Conservation (phyloP, 768 basidiomycete species). For the Melanogaster broomeanus region DNA sequence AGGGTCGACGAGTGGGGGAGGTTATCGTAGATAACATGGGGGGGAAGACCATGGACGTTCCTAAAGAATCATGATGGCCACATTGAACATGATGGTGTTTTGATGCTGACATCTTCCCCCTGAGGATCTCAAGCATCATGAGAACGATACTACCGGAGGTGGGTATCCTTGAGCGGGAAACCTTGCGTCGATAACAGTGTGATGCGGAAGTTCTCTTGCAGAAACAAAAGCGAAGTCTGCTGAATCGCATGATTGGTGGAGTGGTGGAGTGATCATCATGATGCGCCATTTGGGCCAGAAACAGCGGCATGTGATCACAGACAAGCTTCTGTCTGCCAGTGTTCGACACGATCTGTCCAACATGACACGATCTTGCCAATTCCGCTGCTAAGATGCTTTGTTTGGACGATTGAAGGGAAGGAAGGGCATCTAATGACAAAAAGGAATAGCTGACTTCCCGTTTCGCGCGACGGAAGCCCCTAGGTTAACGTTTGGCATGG, state of each 20-base stretch:
- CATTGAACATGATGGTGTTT: background rate
- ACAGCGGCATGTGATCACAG: background rate
- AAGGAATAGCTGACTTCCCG: background rate
- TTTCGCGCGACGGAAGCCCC: background rate
- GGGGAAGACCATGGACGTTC: too few relatives aligned
- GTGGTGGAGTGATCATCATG: background rate
- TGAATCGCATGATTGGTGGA: background rate
- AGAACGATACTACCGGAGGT: too few relatives aligned
- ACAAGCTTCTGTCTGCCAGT: background rate
- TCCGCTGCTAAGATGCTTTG: too few relatives aligned
- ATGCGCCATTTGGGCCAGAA: background rate
- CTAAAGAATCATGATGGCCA: background rate
- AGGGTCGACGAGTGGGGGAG: too few relatives aligned
- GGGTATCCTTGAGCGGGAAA: too few relatives aligned
- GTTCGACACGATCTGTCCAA: background rate
- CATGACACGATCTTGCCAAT: background rate
- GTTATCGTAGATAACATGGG: too few relatives aligned
- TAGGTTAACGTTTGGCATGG: background rate
- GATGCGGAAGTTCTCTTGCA: too few relatives aligned
- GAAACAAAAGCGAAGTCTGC: too few relatives aligned
- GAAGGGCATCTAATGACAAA: background rate
- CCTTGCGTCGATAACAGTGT: too few relatives aligned
- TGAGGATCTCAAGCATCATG: background rate
- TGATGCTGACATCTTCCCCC: background rate
- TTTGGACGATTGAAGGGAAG: too few relatives aligned